Conservation (phyloP, 164 flowering plant species). For the Kalanchoe fedtschenkoi region DNA sequence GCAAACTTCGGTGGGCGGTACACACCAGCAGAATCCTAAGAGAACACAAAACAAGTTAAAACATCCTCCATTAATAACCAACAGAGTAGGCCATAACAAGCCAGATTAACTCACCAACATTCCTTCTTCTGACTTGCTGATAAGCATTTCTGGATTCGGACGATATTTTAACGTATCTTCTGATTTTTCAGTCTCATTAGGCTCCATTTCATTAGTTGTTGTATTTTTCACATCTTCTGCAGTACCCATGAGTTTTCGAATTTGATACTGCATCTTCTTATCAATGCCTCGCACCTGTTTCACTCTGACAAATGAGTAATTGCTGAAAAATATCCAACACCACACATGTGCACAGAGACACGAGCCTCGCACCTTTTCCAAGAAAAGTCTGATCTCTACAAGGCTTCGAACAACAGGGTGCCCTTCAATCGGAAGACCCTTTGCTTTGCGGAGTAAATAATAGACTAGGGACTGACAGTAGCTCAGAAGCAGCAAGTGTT, state of each 20-base stretch:
- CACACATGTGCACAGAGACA: background rate
- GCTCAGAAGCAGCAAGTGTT: slow-evolving; percentile 64
- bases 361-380: slow-evolving; percentile 61
- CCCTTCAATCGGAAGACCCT: slow-evolving; percentile 66
- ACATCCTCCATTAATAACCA: background rate
- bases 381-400: slow-evolving; percentile 70
- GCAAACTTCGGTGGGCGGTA: slow-evolving; percentile 77
- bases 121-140: slow-evolving; percentile 25
- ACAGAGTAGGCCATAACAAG: background rate
- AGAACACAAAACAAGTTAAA: background rate
- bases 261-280: slow-evolving; percentile 73
- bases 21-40: slow-evolving; percentile 43
- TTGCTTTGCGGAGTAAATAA: slow-evolving; percentile 75
- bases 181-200: slow-evolving; percentile 19
- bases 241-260: slow-evolving; percentile 58
- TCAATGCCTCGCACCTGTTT: slow-evolving; percentile 84
- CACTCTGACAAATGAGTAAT: background rate
- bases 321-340: background rate
- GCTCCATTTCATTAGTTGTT: slow-evolving; percentile 23
- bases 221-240: slow-evolving; percentile 18
- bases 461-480: slow-evolving; percentile 89
- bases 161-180: slow-evolving; percentile 57
- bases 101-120: slow-evolving; percentile 32
- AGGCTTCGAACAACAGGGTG: slow-evolving; percentile 83
- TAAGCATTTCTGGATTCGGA: slow-evolving; percentile 78